Conservation (phyloP, 345 rosid species). For the Tarenaya hassleriana region DNA sequence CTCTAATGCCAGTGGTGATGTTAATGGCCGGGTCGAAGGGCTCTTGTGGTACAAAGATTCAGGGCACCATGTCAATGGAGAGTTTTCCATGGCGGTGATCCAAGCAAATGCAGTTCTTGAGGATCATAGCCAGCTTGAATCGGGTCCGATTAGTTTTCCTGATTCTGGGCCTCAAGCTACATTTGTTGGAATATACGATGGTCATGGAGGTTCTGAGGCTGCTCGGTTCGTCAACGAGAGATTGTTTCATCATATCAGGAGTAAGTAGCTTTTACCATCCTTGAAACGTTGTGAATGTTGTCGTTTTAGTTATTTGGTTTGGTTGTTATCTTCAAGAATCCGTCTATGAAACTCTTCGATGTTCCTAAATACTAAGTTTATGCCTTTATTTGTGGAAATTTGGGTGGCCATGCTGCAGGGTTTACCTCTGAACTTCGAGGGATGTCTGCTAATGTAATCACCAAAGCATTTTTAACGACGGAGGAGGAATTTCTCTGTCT, state of each 20-base stretch:
- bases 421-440: constrained; percentile 59
- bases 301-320: background rate
- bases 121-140: constrained; percentile 85
- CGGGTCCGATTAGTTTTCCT: constrained; percentile 77
- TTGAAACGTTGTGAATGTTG: background rate
- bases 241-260: constrained; percentile 59
- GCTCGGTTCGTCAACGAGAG: constrained; percentile 71
- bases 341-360: too few species aligned
- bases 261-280: constrained; percentile 27
- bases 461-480: constrained; percentile 72
- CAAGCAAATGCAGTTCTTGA: constrained; percentile 80
- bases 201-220: constrained; percentile 99
- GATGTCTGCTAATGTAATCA: constrained; percentile 79
- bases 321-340: too few species aligned
- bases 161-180: constrained; percentile 85
- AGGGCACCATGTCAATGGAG: constrained; percentile 63
- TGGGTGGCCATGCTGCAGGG: constrained; percentile 45
- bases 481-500: constrained; percentile 84
- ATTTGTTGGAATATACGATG: constrained; percentile 96
- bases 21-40: constrained; percentile 57
- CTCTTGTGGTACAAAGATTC: constrained; percentile 84
- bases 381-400: background rate
- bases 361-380: too few species aligned
- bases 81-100: constrained; percentile 92
- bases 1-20: constrained; percentile 47